Percentiles rank a stretch among this genome's conserved stretches.
These are phyloP conservation scores for Termitomyces heimii DNA, from an alignment of 768 basidiomycete species.

Conservation along the genomic window DNA sequence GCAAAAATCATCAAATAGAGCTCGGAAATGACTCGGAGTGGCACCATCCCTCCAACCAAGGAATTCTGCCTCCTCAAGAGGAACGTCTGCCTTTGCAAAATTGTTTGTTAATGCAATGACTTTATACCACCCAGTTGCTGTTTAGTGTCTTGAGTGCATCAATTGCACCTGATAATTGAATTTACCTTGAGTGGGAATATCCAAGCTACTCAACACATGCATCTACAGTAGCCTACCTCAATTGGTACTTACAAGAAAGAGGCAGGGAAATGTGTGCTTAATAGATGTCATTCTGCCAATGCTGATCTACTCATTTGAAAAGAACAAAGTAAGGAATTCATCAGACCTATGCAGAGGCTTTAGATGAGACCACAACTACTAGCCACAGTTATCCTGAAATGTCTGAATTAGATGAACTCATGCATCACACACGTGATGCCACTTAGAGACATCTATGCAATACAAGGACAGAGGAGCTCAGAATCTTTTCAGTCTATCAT, in stretches of 20 bases:
- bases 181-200: constrained; percentile 63
- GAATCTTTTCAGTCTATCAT: background rate
- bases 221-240: background rate
- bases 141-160: background rate
- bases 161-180: background rate
- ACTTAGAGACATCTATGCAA: background rate
- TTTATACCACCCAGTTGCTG: constrained; percentile 56
- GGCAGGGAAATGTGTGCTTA: background rate
- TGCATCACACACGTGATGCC: too few species aligned
- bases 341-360: background rate
- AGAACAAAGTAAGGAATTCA: too few species aligned
- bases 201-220: too few species aligned
- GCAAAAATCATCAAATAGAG: constrained; percentile 76
- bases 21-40: constrained; percentile 46
- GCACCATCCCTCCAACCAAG: constrained; percentile 66
- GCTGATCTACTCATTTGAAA: background rate
- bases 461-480: background rate
- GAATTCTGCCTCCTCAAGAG: constrained; percentile 53
- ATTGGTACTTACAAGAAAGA: background rate
- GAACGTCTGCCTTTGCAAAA: constrained; percentile 44
- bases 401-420: background rate
- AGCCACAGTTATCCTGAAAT: too few species aligned
- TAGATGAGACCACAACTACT: background rate
- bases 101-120: constrained; percentile 83
- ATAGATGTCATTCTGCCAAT: background rate